These are phyloP conservation scores for Coemansia sp. DNA, from an alignment of 192 early-diverging fungal genomes.

Conservation along the genomic window DNA sequence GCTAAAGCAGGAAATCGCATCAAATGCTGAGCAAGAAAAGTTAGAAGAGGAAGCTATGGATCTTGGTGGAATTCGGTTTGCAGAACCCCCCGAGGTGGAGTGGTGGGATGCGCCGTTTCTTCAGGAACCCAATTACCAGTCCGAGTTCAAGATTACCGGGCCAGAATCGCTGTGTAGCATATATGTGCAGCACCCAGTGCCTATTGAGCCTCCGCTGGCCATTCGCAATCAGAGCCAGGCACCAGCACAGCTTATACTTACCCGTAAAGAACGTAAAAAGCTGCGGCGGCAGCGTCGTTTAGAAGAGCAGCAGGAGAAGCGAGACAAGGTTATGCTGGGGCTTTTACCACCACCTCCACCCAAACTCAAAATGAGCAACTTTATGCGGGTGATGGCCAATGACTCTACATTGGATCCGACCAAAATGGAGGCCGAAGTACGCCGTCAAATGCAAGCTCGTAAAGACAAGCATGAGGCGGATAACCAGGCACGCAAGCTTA, in stretches of 20 bases:
- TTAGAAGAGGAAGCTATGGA: slow-evolving; percentile 35
- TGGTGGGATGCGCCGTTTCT: slow-evolving; percentile 97
- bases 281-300: slow-evolving; percentile 81
- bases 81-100: slow-evolving; percentile 76
- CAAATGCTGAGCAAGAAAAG: slow-evolving; percentile 23
- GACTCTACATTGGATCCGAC: slow-evolving; percentile 95
- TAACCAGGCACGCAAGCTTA: slow-evolving; percentile 81
- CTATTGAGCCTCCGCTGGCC: slow-evolving; percentile 29
- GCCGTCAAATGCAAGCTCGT: slow-evolving; percentile 78
- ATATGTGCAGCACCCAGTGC: slow-evolving; percentile 40
- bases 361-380: slow-evolving; percentile 86
- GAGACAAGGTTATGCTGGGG: slow-evolving; percentile 91
- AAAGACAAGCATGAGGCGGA: slow-evolving; percentile 75
- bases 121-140: slow-evolving; percentile 67
- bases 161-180: slow-evolving; percentile 55
- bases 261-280: slow-evolving; percentile 81
- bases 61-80: slow-evolving; percentile 52
- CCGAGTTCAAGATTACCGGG: slow-evolving; percentile 50
- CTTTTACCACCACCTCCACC: slow-evolving; percentile 88
- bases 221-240: slow-evolving; percentile 18
- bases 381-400: slow-evolving; percentile 93
- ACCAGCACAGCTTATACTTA: slow-evolving; percentile 38
- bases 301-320: slow-evolving; percentile 88
- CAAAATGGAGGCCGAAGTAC: slow-evolving; percentile 87
- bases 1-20: slow-evolving; percentile 43